phyloP scores from a whole-genome alignment of 306 rosid species.

The Canavalia gladiata region DNA sequence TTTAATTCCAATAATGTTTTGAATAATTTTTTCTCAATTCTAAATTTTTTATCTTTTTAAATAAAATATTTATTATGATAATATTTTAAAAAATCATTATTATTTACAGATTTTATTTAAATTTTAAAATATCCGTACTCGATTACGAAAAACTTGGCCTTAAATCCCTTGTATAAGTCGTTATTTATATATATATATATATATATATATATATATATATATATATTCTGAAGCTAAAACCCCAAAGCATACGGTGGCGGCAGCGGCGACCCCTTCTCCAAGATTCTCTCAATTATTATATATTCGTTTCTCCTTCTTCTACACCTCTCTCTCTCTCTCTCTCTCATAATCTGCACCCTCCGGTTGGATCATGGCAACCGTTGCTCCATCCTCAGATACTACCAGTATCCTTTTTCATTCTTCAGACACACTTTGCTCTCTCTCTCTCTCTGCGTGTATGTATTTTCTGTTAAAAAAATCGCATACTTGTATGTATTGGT shows the following conservation, averaged over 20 bases:
- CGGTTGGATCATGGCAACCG: slow-evolving; percentile 38
- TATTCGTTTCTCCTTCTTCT: not conserved
- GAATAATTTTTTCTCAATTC: too few relatives aligned
- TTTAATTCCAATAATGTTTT: too few relatives aligned
- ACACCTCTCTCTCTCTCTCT: not conserved
- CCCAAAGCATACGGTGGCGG: slow-evolving; percentile 20
- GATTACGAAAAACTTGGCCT: too few relatives aligned
- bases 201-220: too few relatives aligned
- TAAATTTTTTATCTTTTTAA: too few relatives aligned
- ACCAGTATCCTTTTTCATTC: slow-evolving; percentile 9
- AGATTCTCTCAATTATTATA: slow-evolving; percentile 34
- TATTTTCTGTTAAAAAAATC: too few relatives aligned
- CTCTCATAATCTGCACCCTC: slow-evolving; percentile 9
- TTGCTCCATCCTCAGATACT: slow-evolving; percentile 34
- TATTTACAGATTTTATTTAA: too few relatives aligned
- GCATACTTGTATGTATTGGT: not conserved
- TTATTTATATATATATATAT: too few relatives aligned
- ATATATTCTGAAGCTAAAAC: slow-evolving; percentile 13
- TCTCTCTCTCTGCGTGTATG: not conserved
- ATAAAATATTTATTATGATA: too few relatives aligned
- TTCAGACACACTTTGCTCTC: not conserved
- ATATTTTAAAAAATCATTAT: too few relatives aligned
- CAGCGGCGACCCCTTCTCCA: slow-evolving; percentile 55
- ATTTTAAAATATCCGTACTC: too few relatives aligned
- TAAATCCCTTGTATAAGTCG: too few relatives aligned